A percentile compares a stretch with the other conserved stretches of the same genome.
Evolutionary conservation across 2,329 filamentous ascomycete genomes (phyloP).

Genomic region (Aspergillus latus): DNA sequence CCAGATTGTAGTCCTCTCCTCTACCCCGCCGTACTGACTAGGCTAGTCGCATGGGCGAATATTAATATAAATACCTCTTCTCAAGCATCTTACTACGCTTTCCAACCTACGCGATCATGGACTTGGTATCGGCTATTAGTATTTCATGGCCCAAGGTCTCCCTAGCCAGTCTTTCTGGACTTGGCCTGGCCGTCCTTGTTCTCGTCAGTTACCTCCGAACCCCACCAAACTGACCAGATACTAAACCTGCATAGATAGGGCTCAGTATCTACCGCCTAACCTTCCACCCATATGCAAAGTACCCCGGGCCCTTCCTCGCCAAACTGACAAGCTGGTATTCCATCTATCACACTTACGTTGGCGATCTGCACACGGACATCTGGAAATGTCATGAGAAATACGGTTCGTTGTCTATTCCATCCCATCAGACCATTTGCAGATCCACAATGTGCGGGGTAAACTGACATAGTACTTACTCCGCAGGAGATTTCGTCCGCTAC

Average conservation of each 20-base stretch:
- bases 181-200: no score
- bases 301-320: neutral
- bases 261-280: neutral
- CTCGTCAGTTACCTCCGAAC: no score
- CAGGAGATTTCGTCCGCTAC: conserved; percentile 2
- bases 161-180: no score
- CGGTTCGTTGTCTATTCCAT: neutral
- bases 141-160: no score
- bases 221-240: neutral
- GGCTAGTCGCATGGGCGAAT: no score
- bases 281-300: conserved; percentile 1
- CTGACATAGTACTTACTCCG: neutral
- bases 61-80: no score
- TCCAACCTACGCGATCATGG: no score
- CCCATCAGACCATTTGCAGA: no score
- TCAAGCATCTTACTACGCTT: no score
- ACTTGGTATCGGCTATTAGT: no score
- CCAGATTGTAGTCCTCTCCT: no score
- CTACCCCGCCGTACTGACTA: no score
- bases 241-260: conserved; percentile 35
- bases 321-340: neutral
- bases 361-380: neutral
- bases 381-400: conserved; percentile 4
- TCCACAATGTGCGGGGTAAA: neutral
- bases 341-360: neutral